Conservation (phyloP, 805 yeast species). For the Hagleromyces aurorensis region DNA sequence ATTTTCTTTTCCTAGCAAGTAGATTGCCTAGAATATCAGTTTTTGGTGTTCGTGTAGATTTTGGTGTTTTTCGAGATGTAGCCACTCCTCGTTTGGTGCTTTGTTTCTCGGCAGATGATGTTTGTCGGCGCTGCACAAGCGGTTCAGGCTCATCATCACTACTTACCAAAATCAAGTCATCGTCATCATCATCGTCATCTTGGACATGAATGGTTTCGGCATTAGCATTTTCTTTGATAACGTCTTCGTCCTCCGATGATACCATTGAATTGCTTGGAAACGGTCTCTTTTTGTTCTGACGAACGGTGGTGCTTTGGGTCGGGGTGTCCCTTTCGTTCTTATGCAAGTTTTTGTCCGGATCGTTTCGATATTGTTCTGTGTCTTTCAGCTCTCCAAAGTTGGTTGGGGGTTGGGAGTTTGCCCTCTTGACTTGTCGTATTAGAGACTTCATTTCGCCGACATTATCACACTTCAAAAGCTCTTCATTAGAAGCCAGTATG, state of each 20-base stretch:
- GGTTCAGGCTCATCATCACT: conserved; percentile 10
- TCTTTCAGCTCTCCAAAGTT: not conserved
- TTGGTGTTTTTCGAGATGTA: conserved; percentile 4
- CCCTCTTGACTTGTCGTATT: conserved; percentile 36
- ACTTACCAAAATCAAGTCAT: conserved; percentile 3
- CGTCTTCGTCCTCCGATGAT: conserved; percentile 9
- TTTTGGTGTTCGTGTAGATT: conserved; percentile 22
- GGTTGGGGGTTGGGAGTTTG: conserved; percentile 14
- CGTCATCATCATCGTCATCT: conserved; percentile 14
- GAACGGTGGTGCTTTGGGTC: not conserved
- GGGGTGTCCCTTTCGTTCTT: not conserved
- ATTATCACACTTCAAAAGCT: conserved; percentile 33
- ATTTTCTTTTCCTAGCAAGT: conserved; percentile 23
- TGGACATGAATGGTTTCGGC: conserved; percentile 7
- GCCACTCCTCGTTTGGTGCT: conserved; percentile 8
- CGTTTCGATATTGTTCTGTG: not conserved
- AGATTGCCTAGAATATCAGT: conserved; percentile 25
- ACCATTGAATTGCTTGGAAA: conserved; percentile 11
- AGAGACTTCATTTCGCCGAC: conserved; percentile 37
- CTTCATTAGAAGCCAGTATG: conserved; percentile 38
- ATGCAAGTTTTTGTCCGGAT: not conserved
- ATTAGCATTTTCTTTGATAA: conserved; percentile 7
- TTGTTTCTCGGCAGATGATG: conserved; percentile 1
- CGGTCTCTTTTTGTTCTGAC: conserved; percentile 1
- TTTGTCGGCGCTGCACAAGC: not conserved